Evolutionary conservation across 2,329 filamentous ascomycete species (phyloP), one percentile per base, ranked within the genome.

Genomic region (Botrytis porri): DNA sequence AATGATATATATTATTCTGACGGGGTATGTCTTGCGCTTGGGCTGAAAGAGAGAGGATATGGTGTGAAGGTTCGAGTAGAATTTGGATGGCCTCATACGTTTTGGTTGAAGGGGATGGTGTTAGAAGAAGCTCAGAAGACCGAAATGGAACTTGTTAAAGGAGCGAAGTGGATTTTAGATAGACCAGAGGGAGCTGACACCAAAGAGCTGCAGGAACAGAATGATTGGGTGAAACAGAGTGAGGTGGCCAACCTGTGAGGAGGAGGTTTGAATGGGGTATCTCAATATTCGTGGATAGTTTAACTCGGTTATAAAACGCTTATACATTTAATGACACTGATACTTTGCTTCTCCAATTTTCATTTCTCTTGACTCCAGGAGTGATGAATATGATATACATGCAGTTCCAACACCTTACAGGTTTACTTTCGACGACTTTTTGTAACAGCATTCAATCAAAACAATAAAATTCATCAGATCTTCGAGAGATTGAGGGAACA

Each of bases 1-100:
- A 87, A 87, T 70, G 86, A 88, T 75, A 82, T 83, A 59, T 81
- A 86, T 74, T 87, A 86, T 78, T 85, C 84, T 32, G 86, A 87
- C 77, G 85, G 86, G 16, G 75, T 85, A 14, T 87, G 85, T 75
- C 86, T 86, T 76, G 85, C 83, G 6, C 83, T 83, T 77, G 77
- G 81, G 4, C 77, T 87, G 73, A 80, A 78, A 59, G 78, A 81
- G 20, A 82, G 80, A 6, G 83, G 83, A 18, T 81, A 83, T 0
- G 81, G 83, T 20, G 83, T 86, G 0, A 81, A 77, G 72, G 77
- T 85, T 10, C 82, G 84, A 75, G 81, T 86, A 3, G 81, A 85
- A 41, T 74, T 77, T 71, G 85, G 85, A 14, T 86, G 83, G 82
- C 85, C 85, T 29, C 86, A 87, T 80, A 87, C 86, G 12, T 87